Conservation (phyloP, 345 rosid species). For the Gossypium sturtianum region DNA sequence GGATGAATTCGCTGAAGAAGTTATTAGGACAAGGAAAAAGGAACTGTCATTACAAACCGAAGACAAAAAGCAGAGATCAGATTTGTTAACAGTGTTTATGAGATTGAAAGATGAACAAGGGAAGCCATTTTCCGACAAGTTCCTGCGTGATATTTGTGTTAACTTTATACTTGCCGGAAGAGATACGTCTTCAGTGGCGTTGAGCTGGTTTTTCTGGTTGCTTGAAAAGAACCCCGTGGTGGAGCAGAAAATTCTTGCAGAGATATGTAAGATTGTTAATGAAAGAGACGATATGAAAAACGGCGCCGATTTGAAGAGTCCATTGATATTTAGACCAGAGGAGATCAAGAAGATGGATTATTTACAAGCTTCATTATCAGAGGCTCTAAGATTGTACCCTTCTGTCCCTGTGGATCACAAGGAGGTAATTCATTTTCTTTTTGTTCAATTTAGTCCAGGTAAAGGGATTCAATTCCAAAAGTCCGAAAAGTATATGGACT, state of each 20-base stretch:
- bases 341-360: constrained; percentile 95
- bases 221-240: constrained; percentile 56
- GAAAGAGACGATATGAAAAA: constrained; percentile 33
- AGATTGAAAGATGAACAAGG: constrained; percentile 48
- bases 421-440: constrained; percentile 47
- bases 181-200: constrained; percentile 91
- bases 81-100: constrained; percentile 72
- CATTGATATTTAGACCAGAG: constrained; percentile 53
- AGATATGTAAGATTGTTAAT: constrained; percentile 44
- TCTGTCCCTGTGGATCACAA: constrained; percentile 95
- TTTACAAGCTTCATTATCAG: constrained; percentile 91
- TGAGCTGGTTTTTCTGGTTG: constrained; percentile 96
- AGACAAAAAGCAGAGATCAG: constrained; percentile 41
- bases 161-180: constrained; percentile 96
- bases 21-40: constrained; percentile 69
- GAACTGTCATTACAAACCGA: constrained; percentile 39
- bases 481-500: too few species aligned
- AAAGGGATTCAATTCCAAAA: too few species aligned
- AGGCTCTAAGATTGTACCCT: constrained; percentile 87
- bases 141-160: constrained; percentile 80
- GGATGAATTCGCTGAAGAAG: constrained; percentile 68
- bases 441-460: too few species aligned
- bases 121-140: constrained; percentile 62
- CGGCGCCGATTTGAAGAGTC: neutral
- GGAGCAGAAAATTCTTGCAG: constrained; percentile 56